Evolutionary conservation across 2,329 filamentous ascomycete genomes (phyloP).

Genomic region (Ascochyta clinopodiicola): DNA sequence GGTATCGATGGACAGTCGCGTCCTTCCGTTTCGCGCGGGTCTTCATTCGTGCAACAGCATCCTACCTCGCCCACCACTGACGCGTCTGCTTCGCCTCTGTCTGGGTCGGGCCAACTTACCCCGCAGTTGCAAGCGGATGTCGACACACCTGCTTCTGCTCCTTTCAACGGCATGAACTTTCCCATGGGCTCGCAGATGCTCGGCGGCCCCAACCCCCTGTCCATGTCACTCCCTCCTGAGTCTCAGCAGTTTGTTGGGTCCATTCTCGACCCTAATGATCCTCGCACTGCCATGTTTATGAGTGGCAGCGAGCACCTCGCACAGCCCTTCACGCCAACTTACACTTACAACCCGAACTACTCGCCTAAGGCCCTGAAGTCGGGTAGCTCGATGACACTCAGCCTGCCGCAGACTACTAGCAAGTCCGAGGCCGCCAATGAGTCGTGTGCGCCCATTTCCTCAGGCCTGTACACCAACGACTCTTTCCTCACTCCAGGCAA

Average conservation of each 20-base stretch:
- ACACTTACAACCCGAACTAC: slow-evolving; percentile 55
- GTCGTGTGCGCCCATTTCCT: slow-evolving; percentile 27
- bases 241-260: slow-evolving; percentile 61
- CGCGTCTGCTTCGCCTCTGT: slow-evolving; percentile 20
- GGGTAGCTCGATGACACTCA: slow-evolving; percentile 23
- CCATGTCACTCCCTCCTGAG: slow-evolving; percentile 59
- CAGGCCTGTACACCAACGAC: slow-evolving; percentile 29
- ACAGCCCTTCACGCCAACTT: slow-evolving; percentile 50
- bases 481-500: slow-evolving; percentile 31
- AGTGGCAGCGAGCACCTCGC: slow-evolving; percentile 50
- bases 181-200: slow-evolving; percentile 38
- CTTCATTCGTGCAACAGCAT: slow-evolving; percentile 26
- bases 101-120: slow-evolving; percentile 31
- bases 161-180: slow-evolving; percentile 31
- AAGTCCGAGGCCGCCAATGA: slow-evolving; percentile 30
- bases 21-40: slow-evolving; percentile 29
- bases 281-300: slow-evolving; percentile 56
- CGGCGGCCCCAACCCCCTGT: slow-evolving; percentile 53
- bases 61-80: slow-evolving; percentile 33
- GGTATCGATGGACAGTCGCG: slow-evolving; percentile 22
- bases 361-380: slow-evolving; percentile 37
- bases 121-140: slow-evolving; percentile 29
- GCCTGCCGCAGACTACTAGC: slow-evolving; percentile 45
- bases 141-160: slow-evolving; percentile 28
- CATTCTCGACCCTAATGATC: slow-evolving; percentile 54